Percentiles rank a stretch among this genome's conserved stretches.
phyloP scores from a whole-genome alignment of 2,329 filamentous ascomycete genomes.

The Tetracladium maxilliforme region DNA sequence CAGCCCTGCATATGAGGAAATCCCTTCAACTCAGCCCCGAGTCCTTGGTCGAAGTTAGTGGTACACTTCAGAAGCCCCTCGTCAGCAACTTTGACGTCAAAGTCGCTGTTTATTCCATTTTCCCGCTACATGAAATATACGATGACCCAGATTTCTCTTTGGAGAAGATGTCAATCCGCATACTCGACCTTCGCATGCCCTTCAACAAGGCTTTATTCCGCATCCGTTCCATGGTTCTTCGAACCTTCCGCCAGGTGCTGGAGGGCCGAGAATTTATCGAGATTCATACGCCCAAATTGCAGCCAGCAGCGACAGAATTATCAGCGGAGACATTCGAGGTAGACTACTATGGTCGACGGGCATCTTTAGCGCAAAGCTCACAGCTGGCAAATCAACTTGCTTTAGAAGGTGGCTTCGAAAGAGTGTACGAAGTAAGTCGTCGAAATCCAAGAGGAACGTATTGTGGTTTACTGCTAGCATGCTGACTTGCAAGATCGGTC shows the following conservation, averaged over 20 bases:
- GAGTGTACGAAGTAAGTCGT: conserved; percentile 91
- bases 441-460: too few relatives aligned
- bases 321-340: conserved; percentile 84
- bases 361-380: conserved; percentile 82
- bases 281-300: conserved; percentile 86
- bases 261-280: conserved; percentile 72
- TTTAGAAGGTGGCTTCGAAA: conserved; percentile 76
- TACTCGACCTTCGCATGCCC: conserved; percentile 72
- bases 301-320: conserved; percentile 80
- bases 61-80: too few relatives aligned
- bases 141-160: too few relatives aligned
- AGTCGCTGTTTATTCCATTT: too few relatives aligned
- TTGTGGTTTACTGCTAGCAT: too few relatives aligned
- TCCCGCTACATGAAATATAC: too few relatives aligned
- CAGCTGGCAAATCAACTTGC: conserved; percentile 89
- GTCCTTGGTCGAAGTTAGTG: too few relatives aligned
- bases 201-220: conserved; percentile 80
- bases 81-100: too few relatives aligned
- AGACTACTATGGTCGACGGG: conserved; percentile 77
- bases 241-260: conserved; percentile 64
- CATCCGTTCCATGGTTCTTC: conserved; percentile 67
- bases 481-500: too few relatives aligned
- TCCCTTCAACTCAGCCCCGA: too few relatives aligned
- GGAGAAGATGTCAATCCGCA: too few relatives aligned
- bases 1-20: too few relatives aligned